Evolutionary conservation across 2,329 filamentous ascomycete species (phyloP).

Genomic region (Talaromyces rugulosus): DNA sequence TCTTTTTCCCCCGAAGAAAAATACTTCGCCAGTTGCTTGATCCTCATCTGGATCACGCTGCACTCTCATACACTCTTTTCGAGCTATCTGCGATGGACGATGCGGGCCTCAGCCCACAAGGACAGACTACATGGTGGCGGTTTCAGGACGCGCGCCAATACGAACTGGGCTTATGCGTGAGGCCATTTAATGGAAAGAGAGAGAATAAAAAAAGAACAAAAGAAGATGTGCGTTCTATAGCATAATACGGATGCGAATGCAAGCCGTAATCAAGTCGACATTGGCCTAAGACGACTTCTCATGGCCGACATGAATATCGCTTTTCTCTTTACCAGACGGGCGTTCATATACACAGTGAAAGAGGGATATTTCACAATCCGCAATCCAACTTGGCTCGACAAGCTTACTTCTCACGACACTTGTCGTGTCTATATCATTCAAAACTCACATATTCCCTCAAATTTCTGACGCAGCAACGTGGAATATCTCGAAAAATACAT

Average conservation of each 20-base stretch:
- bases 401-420: too few species aligned
- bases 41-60: constrained; percentile 11
- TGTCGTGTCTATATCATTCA: too few species aligned
- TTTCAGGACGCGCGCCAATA: not conserved
- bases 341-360: not conserved
- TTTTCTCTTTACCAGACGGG: not conserved
- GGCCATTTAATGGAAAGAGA: not conserved
- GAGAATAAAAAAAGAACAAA: not conserved
- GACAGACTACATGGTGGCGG: not conserved
- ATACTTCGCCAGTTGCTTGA: constrained; percentile 13
- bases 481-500: not conserved
- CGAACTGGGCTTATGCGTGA: not conserved
- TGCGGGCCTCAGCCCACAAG: constrained; percentile 5
- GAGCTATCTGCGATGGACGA: not conserved
- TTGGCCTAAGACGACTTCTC: too few species aligned
- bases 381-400: not conserved
- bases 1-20: constrained; percentile 16
- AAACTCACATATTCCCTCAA: too few species aligned
- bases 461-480: not conserved
- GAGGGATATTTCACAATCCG: too few species aligned
- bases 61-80: constrained; percentile 10
- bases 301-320: not conserved
- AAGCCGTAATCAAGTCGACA: too few species aligned
- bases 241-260: too few species aligned
- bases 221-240: too few species aligned